These are phyloP conservation scores for Lepidium africanum DNA, from an alignment of 345 rosid genomes.

Conservation along the genomic window DNA sequence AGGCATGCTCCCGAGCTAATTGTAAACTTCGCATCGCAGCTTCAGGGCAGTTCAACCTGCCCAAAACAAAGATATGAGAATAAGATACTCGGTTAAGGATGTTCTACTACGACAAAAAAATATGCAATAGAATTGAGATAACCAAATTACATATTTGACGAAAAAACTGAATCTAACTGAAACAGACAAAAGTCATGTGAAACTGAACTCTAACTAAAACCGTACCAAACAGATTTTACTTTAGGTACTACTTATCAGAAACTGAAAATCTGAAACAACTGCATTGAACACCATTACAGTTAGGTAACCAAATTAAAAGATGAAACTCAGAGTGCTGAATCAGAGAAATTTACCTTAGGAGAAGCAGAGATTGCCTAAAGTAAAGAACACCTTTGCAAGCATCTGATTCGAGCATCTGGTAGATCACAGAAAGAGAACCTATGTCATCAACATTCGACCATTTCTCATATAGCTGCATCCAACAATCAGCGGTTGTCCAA, in stretches of 20 bases:
- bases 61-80: not conserved
- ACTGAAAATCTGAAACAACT: not conserved
- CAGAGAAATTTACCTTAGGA: slow-evolving; percentile 49
- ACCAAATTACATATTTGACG: too few relatives aligned
- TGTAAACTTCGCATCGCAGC: slow-evolving; percentile 97
- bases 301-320: not conserved
- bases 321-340: not conserved
- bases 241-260: not conserved
- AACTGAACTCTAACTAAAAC: too few relatives aligned
- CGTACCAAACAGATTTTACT: not conserved
- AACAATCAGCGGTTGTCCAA: slow-evolving; percentile 98
- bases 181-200: too few relatives aligned
- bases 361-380: slow-evolving; percentile 94
- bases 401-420: slow-evolving; percentile 98
- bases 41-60: slow-evolving; percentile 91
- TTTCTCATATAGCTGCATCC: slow-evolving; percentile 91
- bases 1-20: slow-evolving; percentile 84
- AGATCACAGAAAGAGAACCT: slow-evolving; percentile 95
- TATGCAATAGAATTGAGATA: too few relatives aligned
- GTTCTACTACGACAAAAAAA: too few relatives aligned
- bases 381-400: slow-evolving; percentile 82
- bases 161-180: too few relatives aligned
- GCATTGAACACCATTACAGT: not conserved
- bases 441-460: slow-evolving; percentile 98
- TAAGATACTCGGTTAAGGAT: not conserved